A percentile compares a stretch with the other conserved stretches of the same genome.
phyloP scores from a whole-genome alignment of 164 flowering plant genomes.

The Taxillus chinensis region DNA sequence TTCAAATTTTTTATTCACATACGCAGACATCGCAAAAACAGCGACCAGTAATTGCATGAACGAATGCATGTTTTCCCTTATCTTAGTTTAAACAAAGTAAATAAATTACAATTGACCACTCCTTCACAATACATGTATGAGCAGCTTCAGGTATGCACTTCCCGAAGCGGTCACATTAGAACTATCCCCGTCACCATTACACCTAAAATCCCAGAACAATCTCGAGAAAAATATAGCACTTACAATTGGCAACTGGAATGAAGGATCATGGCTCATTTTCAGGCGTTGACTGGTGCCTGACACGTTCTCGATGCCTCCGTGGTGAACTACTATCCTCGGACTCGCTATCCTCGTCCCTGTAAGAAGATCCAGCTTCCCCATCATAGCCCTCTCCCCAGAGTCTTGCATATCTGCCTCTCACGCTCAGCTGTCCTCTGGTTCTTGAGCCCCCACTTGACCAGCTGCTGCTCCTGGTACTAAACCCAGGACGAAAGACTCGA shows the following conservation, averaged over 20 bases:
- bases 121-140: too few species aligned
- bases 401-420: conserved; percentile 37
- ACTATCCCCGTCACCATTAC: too few species aligned
- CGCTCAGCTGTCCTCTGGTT: conserved; percentile 38
- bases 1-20: too few species aligned
- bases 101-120: too few species aligned
- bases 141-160: too few species aligned
- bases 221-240: neutral
- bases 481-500: conserved; percentile 36
- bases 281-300: conserved; percentile 30
- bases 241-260: conserved; percentile 5
- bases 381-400: conserved; percentile 71
- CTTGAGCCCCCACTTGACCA: conserved; percentile 48
- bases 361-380: conserved; percentile 26
- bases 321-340: conserved; percentile 34
- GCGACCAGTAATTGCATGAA: too few species aligned
- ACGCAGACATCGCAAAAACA: too few species aligned
- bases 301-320: conserved; percentile 24
- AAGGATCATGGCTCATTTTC: conserved; percentile 23
- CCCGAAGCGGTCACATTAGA: too few species aligned
- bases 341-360: conserved; percentile 39
- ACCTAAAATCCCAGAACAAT: too few species aligned
- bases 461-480: conserved; percentile 37
- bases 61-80: too few species aligned
- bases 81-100: too few species aligned